These are phyloP conservation scores for Cyamopsis tetragonoloba DNA, from an alignment of 306 rosid species.

Conservation along the genomic window DNA sequence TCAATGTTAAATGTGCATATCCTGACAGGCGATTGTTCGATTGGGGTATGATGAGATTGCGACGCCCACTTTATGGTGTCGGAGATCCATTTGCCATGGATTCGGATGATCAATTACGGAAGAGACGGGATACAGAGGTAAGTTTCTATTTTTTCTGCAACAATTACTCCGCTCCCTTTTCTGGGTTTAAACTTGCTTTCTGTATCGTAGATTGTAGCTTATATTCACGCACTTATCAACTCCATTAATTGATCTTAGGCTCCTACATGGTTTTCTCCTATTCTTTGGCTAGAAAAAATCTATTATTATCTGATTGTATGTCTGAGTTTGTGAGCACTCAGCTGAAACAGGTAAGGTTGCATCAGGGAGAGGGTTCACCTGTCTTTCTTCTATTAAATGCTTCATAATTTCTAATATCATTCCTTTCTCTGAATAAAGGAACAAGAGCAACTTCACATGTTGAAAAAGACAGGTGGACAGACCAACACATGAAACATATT, in stretches of 20 bases:
- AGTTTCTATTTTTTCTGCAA: slow-evolving; percentile 19
- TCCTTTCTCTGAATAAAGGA: slow-evolving; percentile 4
- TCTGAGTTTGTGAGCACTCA: neutral
- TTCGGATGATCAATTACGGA: slow-evolving; percentile 86
- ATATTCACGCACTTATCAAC: neutral
- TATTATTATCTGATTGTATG: slow-evolving; percentile 19
- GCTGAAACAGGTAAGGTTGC: neutral
- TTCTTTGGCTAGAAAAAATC: neutral
- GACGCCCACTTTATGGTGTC: slow-evolving; percentile 81
- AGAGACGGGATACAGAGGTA: slow-evolving; percentile 93
- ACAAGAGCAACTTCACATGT: neutral
- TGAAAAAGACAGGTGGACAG: neutral
- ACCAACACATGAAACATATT: neutral
- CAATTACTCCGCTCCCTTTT: neutral
- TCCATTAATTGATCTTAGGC: slow-evolving; percentile 13
- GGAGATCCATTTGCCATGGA: slow-evolving; percentile 97
- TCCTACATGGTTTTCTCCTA: neutral
- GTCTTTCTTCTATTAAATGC: slow-evolving; percentile 10
- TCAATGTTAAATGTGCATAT: slow-evolving; percentile 63
- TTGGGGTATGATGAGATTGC: slow-evolving; percentile 95
- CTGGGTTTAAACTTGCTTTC: slow-evolving; percentile 3
- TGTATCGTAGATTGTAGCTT: neutral
- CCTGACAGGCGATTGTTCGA: slow-evolving; percentile 92
- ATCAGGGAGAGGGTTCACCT: neutral
- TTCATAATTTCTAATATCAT: neutral